These are phyloP conservation scores for Halenospora varia DNA, from an alignment of 495 filamentous ascomycete genomes.

Conservation along the genomic window DNA sequence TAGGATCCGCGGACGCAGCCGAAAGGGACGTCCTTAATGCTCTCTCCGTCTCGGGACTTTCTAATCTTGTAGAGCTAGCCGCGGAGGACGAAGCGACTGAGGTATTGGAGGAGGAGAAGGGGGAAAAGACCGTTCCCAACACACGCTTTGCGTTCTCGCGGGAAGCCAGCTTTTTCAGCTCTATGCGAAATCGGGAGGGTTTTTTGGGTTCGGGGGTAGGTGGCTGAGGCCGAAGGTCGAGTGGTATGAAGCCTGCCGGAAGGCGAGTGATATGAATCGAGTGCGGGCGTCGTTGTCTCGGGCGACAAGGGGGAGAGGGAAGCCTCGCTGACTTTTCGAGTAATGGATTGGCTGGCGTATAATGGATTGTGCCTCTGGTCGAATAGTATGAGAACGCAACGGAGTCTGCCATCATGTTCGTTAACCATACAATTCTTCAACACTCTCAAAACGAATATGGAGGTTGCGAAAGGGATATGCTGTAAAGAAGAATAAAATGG, in stretches of 20 bases:
- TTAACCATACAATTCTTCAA: slow-evolving; percentile 9
- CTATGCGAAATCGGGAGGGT: slow-evolving; percentile 20
- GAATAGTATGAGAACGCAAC: slow-evolving; percentile 9
- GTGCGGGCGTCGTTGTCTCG: slow-evolving; percentile 47
- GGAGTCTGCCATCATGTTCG: slow-evolving; percentile 18
- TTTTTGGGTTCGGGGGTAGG: slow-evolving; percentile 23
- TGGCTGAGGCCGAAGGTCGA: slow-evolving; percentile 39
- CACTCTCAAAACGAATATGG: background rate
- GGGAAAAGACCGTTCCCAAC: slow-evolving; percentile 30
- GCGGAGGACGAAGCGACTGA: slow-evolving; percentile 20
- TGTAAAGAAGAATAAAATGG: background rate
- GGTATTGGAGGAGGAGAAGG: slow-evolving; percentile 14
- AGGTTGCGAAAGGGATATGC: background rate
- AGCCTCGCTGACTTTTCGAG: slow-evolving; percentile 9
- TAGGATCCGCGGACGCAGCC: slow-evolving; percentile 15
- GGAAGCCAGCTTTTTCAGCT: slow-evolving; percentile 33
- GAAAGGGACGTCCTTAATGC: slow-evolving; percentile 8
- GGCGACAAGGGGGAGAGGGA: slow-evolving; percentile 45
- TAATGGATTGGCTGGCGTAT: slow-evolving; percentile 8
- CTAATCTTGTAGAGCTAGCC: slow-evolving; percentile 13
- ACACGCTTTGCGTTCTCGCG: slow-evolving; percentile 32
- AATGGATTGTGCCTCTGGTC: slow-evolving; percentile 17
- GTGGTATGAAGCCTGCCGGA: slow-evolving; percentile 44
- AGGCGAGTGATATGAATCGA: slow-evolving; percentile 53
- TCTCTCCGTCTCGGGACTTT: slow-evolving; percentile 10